Base-by-base conservation (phyloP, 1,139 yeast genomes). In the Trichomonascaceae sp. region DNA sequence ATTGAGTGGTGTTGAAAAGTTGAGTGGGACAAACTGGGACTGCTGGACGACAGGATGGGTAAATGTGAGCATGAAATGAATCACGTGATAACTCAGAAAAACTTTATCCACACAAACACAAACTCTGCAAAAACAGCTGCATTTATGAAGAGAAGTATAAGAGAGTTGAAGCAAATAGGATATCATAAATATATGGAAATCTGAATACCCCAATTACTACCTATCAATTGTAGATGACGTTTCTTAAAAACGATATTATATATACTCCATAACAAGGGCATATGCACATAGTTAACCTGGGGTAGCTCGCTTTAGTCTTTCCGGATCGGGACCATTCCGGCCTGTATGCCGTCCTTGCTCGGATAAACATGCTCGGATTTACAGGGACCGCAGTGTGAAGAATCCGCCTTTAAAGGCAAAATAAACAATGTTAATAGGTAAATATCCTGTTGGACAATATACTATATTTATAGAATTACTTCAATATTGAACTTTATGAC, bases 1-100 rank as follows among this genome's bases (percentile, higher is more conserved):
- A 24, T 32, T 50, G 52, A 50, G 49, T 50, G 51, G 47, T 22
- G 22, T 41, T 49, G 51, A 38, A 32, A 41, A 18, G 15, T 30
- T 20, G 50, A 17, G 43, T 15, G 22, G 43, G 50, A 39, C 17
- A 22, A 30, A 9, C 5, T 39, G 50, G 44, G 50, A 48, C 50
- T 48, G 50, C 50, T 22, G 22, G 22, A 39, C 3, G 12, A 15
- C 9, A 10, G 12, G 15, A 8, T 12, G 20, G 7, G 49, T 45
- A 45, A 24, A 45, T 45, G 10, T 27, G 41, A 45, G 49, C 1
- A 24, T 32, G 49, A 9, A 32, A 5, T 3, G 2, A 12, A 3
- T 36, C 41, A 36, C 41, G 36, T 30, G 36, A 10, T 2, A 7
- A 3, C 10, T 27, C 32, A 22, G 10, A 27, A 27, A 27, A 27